Evolutionary conservation across 192 early-diverging fungal species (phyloP).

Genomic region (Entomortierella parvispora): DNA sequence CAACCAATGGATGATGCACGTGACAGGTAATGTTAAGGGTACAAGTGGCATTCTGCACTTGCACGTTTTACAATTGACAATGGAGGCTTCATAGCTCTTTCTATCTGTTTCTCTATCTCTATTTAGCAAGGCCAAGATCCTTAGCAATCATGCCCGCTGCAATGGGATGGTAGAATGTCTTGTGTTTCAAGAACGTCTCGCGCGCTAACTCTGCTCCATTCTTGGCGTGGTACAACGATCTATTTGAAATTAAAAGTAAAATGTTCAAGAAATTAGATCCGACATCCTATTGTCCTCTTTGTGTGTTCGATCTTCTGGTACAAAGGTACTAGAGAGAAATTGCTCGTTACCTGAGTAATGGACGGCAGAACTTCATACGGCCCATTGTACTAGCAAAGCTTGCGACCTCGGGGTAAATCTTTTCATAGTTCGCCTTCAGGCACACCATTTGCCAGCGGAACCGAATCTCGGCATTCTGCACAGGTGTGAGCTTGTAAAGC

Average conservation of each 20-base stretch:
- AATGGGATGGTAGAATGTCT: slow-evolving; percentile 94
- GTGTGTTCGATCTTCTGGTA: too few relatives aligned
- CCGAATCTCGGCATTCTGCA: slow-evolving; percentile 86
- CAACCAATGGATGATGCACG: too few relatives aligned
- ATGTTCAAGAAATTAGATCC: neutral
- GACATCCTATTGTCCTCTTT: too few relatives aligned
- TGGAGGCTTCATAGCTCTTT: too few relatives aligned
- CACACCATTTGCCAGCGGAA: slow-evolving; percentile 91
- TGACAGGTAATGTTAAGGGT: too few relatives aligned
- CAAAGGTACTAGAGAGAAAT: neutral
- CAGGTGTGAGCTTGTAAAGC: slow-evolving; percentile 73
- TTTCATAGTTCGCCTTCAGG: slow-evolving; percentile 79
- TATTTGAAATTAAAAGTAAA: slow-evolving; percentile 20
- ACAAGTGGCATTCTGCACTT: too few relatives aligned
- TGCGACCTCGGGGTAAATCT: slow-evolving; percentile 78
- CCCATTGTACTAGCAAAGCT: slow-evolving; percentile 89
- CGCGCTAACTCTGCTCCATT: slow-evolving; percentile 81
- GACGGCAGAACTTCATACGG: slow-evolving; percentile 81
- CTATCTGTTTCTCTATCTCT: neutral
- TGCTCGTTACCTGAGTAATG: slow-evolving; percentile 24
- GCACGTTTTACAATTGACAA: too few relatives aligned
- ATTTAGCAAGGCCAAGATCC: slow-evolving; percentile 62
- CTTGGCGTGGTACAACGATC: slow-evolving; percentile 71
- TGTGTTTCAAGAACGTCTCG: slow-evolving; percentile 81
- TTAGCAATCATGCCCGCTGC: slow-evolving; percentile 88